Base-by-base conservation (phyloP, 345 rosid species). In the Geranium rotundifolium region DNA sequence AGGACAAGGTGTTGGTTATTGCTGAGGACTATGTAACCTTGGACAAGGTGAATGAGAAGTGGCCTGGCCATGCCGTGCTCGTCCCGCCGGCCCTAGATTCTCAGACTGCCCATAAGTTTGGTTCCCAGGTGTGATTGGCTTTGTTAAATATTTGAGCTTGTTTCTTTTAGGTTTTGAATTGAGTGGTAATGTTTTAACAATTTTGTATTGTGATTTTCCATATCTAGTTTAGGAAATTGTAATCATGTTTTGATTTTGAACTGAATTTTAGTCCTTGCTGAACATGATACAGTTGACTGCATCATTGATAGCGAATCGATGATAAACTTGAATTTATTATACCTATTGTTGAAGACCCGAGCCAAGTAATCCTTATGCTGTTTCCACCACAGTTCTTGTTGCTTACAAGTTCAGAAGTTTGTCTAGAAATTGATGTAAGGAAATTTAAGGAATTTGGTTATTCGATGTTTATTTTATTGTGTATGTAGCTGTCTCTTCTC, bases 41-140 rank as follows among this genome's bases (percentile, higher is more conserved):
- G 10, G 75, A 84, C 54, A 81, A 72, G 65, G 86, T 93, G 29
- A 93, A 93, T 58, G 75, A 81, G 65, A 82, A 65, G 56, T 93
- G 99, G 99, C 99, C 97, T 54, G 97, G 97, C 56, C 97, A 90
- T 70, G 96, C 90, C 23, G 97, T 93, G 54, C 89, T 92, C 41
- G 74, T 92, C 15, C 98, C 97, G 9, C 98, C 96, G 1, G 97
- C 84, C 0, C 79, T 79, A 0, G 90, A 88, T 81, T 74, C 86
- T 7, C 90, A 82, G 69, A 69, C 86, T 15, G 97, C 97, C 0
- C 85, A 90, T 50, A 93, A 93, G 71, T 93, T 93, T 69, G 97
- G 99, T 19, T 90, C 95, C 19, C 86, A 82, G 98, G 98, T 89
- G 39, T 54, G 4, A 1, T 60, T 69, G 54, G 18, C n/a, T 4